phyloP scores from a whole-genome alignment of 2,329 filamentous ascomycete genomes.

The Trichoderma hamatum region DNA sequence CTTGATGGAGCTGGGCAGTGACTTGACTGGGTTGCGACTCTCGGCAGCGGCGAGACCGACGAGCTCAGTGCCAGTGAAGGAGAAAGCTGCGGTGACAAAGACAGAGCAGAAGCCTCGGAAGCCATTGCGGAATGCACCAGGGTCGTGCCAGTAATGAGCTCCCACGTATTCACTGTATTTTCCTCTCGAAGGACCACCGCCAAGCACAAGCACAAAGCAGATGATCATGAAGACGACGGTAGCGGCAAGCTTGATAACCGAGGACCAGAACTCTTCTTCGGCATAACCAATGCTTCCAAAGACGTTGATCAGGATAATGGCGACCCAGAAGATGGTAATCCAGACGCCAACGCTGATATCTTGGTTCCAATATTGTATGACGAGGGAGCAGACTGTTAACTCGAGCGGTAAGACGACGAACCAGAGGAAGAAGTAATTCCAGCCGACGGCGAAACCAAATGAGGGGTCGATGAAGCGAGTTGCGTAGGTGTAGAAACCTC shows the following conservation, averaged over 20 bases:
- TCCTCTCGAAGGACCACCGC: conserved; percentile 55
- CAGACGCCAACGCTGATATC: conserved; percentile 52
- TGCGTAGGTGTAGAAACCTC: conserved; percentile 65
- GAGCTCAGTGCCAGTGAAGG: conserved; percentile 69
- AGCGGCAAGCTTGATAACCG: conserved; percentile 58
- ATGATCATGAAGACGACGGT: conserved; percentile 66
- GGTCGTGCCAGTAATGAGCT: conserved; percentile 47
- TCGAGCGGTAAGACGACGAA: conserved; percentile 54
- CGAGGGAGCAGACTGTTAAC: conserved; percentile 54
- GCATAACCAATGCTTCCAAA: conserved; percentile 58
- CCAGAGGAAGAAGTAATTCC: conserved; percentile 53
- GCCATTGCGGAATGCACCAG: conserved; percentile 65
- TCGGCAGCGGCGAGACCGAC: conserved; percentile 73
- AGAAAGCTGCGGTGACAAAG: conserved; percentile 71
- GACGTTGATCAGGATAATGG: conserved; percentile 55
- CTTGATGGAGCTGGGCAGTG: conserved; percentile 77
- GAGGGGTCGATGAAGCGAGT: conserved; percentile 64
- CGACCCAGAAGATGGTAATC: conserved; percentile 56
- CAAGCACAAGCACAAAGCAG: conserved; percentile 58
- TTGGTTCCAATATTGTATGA: conserved; percentile 55
- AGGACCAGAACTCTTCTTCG: conserved; percentile 61
- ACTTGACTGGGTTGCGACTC: conserved; percentile 66
- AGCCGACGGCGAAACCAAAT: conserved; percentile 59
- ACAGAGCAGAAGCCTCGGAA: conserved; percentile 71
- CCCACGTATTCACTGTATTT: conserved; percentile 49